Percentiles rank a stretch among this genome's conserved stretches.
Conservation (phyloP, 805 yeast genomes). For the Candida suzukii region DNA sequence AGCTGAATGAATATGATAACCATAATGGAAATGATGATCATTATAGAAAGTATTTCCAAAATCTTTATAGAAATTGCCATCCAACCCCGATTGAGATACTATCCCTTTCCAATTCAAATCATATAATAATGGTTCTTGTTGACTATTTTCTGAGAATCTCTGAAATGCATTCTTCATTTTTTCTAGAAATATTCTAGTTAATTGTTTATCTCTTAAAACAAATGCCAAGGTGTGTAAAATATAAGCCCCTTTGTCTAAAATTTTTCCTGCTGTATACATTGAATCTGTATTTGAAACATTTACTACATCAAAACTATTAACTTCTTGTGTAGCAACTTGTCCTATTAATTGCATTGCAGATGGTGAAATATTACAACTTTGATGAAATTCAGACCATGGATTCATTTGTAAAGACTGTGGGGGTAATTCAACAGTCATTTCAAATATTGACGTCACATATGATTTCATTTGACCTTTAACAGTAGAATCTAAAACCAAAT, state of each 20-base stretch:
- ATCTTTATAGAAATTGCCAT: conserved; percentile 33
- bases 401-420: conserved; percentile 33
- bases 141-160: conserved; percentile 63
- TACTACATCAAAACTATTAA: conserved; percentile 42
- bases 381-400: conserved; percentile 50
- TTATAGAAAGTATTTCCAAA: conserved; percentile 75
- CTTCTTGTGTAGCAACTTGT: conserved; percentile 45
- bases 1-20: conserved; percentile 78
- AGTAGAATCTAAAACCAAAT: conserved; percentile 39
- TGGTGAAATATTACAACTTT: conserved; percentile 27
- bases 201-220: conserved; percentile 47
- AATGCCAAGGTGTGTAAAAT: conserved; percentile 66
- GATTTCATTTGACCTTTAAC: conserved; percentile 49
- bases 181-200: conserved; percentile 46
- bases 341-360: conserved; percentile 34
- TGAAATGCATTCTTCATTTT: conserved; percentile 61
- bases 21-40: conserved; percentile 86
- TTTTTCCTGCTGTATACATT: conserved; percentile 87
- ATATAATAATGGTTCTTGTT: conserved; percentile 66
- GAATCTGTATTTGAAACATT: conserved; percentile 66
- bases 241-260: conserved; percentile 85
- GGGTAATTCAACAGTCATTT: conserved; percentile 22
- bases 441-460: conserved; percentile 27
- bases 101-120: conserved; percentile 77
- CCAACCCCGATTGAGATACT: conserved; percentile 55